These are phyloP conservation scores for Leccinum fuscescens DNA, from an alignment of 1,284 basidiomycete genomes.

Conservation along the genomic window DNA sequence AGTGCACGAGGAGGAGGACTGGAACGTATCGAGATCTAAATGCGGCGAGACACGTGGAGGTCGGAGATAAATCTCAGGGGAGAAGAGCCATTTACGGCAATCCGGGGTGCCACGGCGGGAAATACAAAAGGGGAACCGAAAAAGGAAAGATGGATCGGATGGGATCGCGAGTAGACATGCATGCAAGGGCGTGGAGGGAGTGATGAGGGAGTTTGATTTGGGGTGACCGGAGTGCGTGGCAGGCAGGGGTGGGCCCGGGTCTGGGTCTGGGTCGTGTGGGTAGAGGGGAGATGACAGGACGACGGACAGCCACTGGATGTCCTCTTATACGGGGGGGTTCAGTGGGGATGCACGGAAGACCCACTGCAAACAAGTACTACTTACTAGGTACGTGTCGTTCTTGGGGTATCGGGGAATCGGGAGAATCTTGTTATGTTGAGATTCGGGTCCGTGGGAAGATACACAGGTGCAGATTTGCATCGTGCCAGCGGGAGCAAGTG, in stretches of 20 bases:
- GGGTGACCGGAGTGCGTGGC: conserved; percentile 23
- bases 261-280: conserved; percentile 26
- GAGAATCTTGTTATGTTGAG: conserved; percentile 23
- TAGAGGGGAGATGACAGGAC: conserved; percentile 23
- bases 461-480: conserved; percentile 30
- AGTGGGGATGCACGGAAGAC: not conserved
- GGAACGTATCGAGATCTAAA: conserved; percentile 26
- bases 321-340: conserved; percentile 20
- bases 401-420: conserved; percentile 18
- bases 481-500: conserved; percentile 34
- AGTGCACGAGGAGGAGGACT: conserved; percentile 17
- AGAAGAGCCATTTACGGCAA: conserved; percentile 28
- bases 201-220: conserved; percentile 21
- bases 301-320: conserved; percentile 22
- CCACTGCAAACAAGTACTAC: not conserved
- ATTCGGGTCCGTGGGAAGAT: conserved; percentile 31
- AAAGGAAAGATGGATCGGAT: conserved; percentile 26
- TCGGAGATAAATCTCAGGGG: conserved; percentile 33
- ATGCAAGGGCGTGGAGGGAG: conserved; percentile 23
- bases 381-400: not conserved
- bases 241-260: conserved; percentile 13
- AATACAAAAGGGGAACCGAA: conserved; percentile 18
- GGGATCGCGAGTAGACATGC: conserved; percentile 17
- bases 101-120: conserved; percentile 33
- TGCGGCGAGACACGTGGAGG: conserved; percentile 27